These are phyloP conservation scores for Penicillium sp. DNA, from an alignment of 2,329 filamentous ascomycete species.

Conservation along the genomic window DNA sequence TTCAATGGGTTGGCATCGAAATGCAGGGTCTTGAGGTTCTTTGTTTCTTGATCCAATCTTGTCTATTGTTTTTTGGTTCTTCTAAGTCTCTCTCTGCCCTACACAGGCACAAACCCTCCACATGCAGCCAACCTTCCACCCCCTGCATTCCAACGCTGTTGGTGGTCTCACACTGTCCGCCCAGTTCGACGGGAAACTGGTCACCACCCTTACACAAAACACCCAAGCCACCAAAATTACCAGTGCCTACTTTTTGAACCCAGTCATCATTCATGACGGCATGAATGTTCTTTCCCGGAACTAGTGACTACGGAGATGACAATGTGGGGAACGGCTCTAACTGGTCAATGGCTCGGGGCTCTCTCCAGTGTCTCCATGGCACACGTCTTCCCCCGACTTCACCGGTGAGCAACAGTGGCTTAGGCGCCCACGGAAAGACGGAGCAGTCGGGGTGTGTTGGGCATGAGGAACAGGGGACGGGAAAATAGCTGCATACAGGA, in stretches of 20 bases:
- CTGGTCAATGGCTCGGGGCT: conserved; percentile 12
- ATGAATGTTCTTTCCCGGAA: conserved; percentile 18
- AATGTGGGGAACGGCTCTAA: conserved; percentile 19
- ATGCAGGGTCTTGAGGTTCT: background rate
- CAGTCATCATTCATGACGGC: conserved; percentile 31
- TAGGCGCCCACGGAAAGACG: conserved; percentile 7
- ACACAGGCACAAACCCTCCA: background rate
- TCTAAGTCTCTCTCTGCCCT: background rate
- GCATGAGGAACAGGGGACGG: conserved; percentile 12
- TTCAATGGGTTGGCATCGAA: background rate
- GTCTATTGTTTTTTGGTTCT: too few relatives aligned
- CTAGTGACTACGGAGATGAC: conserved; percentile 6
- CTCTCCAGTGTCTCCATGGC: conserved; percentile 9
- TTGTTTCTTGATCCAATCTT: too few relatives aligned
- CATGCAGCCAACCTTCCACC: background rate
- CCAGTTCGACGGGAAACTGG: background rate
- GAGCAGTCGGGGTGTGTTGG: conserved; percentile 10
- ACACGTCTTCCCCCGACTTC: conserved; percentile 25
- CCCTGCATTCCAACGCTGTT: background rate
- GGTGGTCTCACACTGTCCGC: background rate
- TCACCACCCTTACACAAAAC: background rate
- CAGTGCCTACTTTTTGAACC: conserved; percentile 7
- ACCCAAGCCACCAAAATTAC: conserved; percentile 3
- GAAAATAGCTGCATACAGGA: background rate
- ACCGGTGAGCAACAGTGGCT: conserved; percentile 29